Base-by-base conservation (phyloP, 129 eudicot species). In the Flaveria trinervia region DNA sequence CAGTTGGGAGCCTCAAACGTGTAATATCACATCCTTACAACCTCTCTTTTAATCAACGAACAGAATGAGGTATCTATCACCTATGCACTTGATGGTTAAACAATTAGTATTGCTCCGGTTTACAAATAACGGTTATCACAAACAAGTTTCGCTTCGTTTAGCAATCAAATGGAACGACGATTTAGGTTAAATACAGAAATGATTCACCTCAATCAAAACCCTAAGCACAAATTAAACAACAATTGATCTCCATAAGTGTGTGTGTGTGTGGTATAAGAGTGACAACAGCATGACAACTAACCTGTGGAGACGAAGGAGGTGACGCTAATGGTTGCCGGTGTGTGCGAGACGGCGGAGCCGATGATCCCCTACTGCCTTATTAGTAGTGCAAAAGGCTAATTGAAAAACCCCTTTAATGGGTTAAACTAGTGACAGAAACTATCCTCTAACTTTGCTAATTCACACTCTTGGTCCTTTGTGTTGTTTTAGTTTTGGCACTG, bases 331-430 rank as follows among this genome's bases (percentile, higher is more conserved):
- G 69, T 39, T 74, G 33, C 30, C 45, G 57, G 60, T 45, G 70
- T 45, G 10, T 5, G 78, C 43, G 55, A 74, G 70, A 74, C 79
- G 79, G 71, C 71, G 79, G 71, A 74, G 61, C 45, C 70, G 79
- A 60, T 45, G 79, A 74, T 74, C 70, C 44, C 59, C n/a, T 59
- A 44, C 13, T 59, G 45, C 13, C 44, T 25, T 60, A 44, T 59
- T 16, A 59, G 43, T 43, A 9, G 48, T 44, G 6, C 39, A 61
- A 61, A 55, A 9, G 22, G n/a, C 70, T 25, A 8, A 23, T 64
- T 61, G 23, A 4, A 43, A 44, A 62, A 74, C 9, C 48, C 25
- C 59, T 48, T 46, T 46, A 43, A 25, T 16, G 18, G 41, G 60
- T 61, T 61, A 7, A 45, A 61, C 7, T 61, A 61, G 20, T 74